Evolutionary conservation across 2,329 filamentous ascomycete genomes (phyloP).

Genomic region (Diaporthe citri): DNA sequence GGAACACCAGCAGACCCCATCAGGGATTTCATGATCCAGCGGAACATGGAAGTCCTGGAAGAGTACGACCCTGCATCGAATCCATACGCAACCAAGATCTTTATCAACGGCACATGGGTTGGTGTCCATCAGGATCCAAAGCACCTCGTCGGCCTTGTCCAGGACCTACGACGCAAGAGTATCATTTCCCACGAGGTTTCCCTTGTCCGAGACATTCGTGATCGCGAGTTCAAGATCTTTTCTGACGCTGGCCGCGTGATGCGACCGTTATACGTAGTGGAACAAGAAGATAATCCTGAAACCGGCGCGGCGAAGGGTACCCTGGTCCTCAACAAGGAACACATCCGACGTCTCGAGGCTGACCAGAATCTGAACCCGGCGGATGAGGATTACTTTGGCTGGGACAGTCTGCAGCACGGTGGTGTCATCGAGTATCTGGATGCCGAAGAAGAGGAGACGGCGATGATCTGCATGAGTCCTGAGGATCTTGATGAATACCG

Average conservation of each 20-base stretch:
- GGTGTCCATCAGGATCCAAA: conserved; percentile 92
- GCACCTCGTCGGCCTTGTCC: conserved; percentile 83
- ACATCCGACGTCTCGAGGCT: conserved; percentile 79
- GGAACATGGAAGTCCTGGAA: conserved; percentile 96
- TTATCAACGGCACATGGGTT: conserved; percentile 98
- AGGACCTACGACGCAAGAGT: conserved; percentile 82
- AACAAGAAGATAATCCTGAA: conserved; percentile 84
- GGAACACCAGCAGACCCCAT: conserved; percentile 92
- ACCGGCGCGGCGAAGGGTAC: conserved; percentile 71
- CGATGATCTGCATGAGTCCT: conserved; percentile 99
- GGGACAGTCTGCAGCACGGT: conserved; percentile 85
- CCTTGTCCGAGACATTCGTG: conserved; percentile 94
- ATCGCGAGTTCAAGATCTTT: conserved; percentile 98
- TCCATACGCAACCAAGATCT: conserved; percentile 95
- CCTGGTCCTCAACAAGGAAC: conserved; percentile 86
- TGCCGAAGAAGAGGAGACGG: conserved; percentile 97
- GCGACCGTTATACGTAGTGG: conserved; percentile 92
- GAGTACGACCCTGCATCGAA: conserved; percentile 90
- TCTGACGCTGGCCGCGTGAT: conserved; percentile 97
- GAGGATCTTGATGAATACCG: conserved; percentile 89
- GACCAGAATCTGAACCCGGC: conserved; percentile 76
- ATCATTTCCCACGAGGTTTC: conserved; percentile 94
- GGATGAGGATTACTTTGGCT: conserved; percentile 78
- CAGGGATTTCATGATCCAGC: conserved; percentile 93
- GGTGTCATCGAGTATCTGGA: conserved; percentile 97